Conservation (phyloP, 2,329 filamentous ascomycete species). For the Metarhizium brunneum region DNA sequence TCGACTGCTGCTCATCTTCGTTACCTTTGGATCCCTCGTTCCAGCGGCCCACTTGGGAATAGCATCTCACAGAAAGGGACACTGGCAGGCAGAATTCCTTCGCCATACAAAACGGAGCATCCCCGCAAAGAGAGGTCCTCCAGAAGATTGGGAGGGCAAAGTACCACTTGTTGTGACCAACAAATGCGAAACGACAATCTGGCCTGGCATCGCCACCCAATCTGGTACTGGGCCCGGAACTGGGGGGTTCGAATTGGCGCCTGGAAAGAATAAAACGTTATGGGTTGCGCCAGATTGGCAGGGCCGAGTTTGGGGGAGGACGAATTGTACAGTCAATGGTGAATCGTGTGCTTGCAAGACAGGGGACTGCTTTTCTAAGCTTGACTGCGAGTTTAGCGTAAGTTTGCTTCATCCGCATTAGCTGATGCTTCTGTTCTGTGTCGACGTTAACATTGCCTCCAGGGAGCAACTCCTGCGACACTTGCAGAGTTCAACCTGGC, state of each 20-base stretch:
- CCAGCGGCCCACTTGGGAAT: constrained; percentile 9
- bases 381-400: constrained; percentile 63
- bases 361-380: constrained; percentile 64
- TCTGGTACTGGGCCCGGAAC: constrained; percentile 56
- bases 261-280: constrained; percentile 49
- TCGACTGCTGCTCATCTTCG: constrained; percentile 11
- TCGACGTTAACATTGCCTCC: not conserved
- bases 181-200: constrained; percentile 60
- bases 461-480: constrained; percentile 66
- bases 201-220: constrained; percentile 68
- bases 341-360: constrained; percentile 62
- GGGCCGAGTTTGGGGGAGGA: constrained; percentile 73
- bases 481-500: constrained; percentile 74
- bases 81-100: constrained; percentile 19
- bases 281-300: constrained; percentile 68
- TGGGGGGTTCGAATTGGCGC: constrained; percentile 58
- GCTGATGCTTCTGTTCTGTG: not conserved
- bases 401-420: constrained; percentile 18
- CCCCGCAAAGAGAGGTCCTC: constrained; percentile 20
- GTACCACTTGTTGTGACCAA: constrained; percentile 63
- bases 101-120: constrained; percentile 14
- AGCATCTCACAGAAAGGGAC: constrained; percentile 8
- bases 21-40: constrained; percentile 14
- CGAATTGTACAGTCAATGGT: constrained; percentile 69
- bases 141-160: constrained; percentile 25